Evolutionary conservation across 2,329 filamentous ascomycete genomes (phyloP).

Genomic region (Niveomyces coronatus): DNA sequence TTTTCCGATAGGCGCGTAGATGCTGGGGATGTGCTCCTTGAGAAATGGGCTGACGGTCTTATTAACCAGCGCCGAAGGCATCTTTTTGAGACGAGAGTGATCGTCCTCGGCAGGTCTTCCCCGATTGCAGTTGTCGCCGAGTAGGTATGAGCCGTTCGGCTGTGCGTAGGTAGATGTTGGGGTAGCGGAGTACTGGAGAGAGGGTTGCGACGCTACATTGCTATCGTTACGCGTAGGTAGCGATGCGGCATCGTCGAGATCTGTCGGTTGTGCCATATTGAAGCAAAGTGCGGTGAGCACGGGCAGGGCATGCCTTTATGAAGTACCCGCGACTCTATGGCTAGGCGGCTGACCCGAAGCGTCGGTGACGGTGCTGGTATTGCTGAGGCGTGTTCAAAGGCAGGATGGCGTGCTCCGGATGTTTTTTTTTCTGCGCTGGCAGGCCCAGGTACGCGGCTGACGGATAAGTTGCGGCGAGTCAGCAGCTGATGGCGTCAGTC

Average conservation of each 20-base stretch:
- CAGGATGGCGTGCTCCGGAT: conserved; percentile 10
- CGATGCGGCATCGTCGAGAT: conserved; percentile 4
- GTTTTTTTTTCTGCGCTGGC: background rate
- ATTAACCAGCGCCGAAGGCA: conserved; percentile 57
- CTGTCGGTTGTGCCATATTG: conserved; percentile 5
- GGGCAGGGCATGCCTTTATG: conserved; percentile 6
- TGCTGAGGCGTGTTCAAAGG: conserved; percentile 6
- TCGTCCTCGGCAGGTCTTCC: conserved; percentile 39
- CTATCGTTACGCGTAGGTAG: conserved; percentile 3
- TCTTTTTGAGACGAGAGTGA: conserved; percentile 40
- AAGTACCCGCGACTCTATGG: too few species aligned
- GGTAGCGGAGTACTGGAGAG: conserved; percentile 2
- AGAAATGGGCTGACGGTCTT: conserved; percentile 82
- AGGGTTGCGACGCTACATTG: conserved; percentile 5
- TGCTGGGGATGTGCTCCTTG: conserved; percentile 76
- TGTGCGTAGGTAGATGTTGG: conserved; percentile 1
- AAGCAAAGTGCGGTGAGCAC: conserved; percentile 4
- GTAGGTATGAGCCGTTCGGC: conserved; percentile 11
- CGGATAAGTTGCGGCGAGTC: conserved; percentile 6
- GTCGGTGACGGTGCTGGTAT: conserved; percentile 7
- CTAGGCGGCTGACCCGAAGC: conserved; percentile 6
- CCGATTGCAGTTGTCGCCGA: conserved; percentile 38
- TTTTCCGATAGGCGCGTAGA: conserved; percentile 73
- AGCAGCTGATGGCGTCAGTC: conserved; percentile 8
- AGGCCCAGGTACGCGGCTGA: background rate